Evolutionary conservation across 805 yeast species (phyloP).

Genomic region (Candida yuanshanica): DNA sequence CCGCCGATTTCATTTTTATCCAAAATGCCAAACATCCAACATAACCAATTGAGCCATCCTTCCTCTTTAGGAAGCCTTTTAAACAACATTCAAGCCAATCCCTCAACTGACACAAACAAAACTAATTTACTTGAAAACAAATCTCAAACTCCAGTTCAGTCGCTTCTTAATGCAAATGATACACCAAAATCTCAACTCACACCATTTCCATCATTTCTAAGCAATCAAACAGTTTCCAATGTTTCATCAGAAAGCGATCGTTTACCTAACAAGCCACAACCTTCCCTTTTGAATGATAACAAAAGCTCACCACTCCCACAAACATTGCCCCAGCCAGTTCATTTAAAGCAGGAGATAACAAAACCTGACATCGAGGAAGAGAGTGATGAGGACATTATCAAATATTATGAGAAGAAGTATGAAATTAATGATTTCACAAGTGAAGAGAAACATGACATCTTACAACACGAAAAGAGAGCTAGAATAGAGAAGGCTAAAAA

Average conservation of each 20-base stretch:
- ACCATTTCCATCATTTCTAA: slow-evolving; percentile 1
- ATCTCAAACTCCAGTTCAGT: slow-evolving; percentile 3
- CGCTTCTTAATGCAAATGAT: background rate
- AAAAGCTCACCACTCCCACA: background rate
- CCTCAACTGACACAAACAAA: background rate
- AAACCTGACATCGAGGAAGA: slow-evolving; percentile 21
- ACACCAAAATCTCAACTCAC: background rate
- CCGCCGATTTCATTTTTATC: slow-evolving; percentile 36
- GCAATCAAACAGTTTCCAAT: background rate
- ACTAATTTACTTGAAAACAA: background rate
- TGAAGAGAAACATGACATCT: slow-evolving; percentile 25
- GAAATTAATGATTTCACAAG: slow-evolving; percentile 22
- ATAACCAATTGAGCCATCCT: slow-evolving; percentile 4
- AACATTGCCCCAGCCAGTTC: slow-evolving; percentile 1
- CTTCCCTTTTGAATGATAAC: background rate
- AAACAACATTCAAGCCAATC: background rate
- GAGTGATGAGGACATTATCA: slow-evolving; percentile 23
- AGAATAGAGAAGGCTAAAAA: slow-evolving; percentile 22
- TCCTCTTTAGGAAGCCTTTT: slow-evolving; percentile 9
- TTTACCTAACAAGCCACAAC: background rate
- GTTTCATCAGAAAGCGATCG: background rate
- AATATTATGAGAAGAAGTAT: slow-evolving; percentile 23
- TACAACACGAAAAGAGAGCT: slow-evolving; percentile 25
- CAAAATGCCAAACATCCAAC: slow-evolving; percentile 10
- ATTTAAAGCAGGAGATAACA: slow-evolving; percentile 19